Conservation (phyloP, 2,329 filamentous ascomycete species). For the Verticillium nubilum region DNA sequence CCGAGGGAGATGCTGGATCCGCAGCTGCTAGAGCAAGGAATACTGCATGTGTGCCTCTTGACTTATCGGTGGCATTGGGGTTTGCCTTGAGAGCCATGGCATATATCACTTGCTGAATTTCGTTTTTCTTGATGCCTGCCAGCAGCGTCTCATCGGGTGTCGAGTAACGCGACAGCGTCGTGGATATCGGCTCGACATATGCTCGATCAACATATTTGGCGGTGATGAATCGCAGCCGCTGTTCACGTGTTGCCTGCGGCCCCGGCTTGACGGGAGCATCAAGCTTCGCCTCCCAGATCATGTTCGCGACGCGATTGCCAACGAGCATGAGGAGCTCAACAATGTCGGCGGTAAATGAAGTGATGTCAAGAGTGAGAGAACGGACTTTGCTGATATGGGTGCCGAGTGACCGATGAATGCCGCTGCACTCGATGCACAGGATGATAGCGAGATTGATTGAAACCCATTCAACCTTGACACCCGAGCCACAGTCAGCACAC, state of each 20-base stretch:
- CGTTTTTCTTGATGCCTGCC: conserved; percentile 91
- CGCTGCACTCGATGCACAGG: conserved; percentile 95
- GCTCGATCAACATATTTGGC: conserved; percentile 84
- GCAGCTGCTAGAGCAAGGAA: conserved; percentile 90
- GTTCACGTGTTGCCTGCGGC: conserved; percentile 76
- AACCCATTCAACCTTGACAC: conserved; percentile 95
- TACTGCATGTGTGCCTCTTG: conserved; percentile 80
- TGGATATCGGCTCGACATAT: conserved; percentile 73
- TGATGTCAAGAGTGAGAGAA: conserved; percentile 90
- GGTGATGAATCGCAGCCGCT: conserved; percentile 91
- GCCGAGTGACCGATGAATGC: conserved; percentile 90
- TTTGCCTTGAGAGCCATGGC: conserved; percentile 82
- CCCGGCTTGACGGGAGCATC: conserved; percentile 69
- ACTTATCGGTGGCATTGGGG: conserved; percentile 80
- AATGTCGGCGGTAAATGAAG: conserved; percentile 94
- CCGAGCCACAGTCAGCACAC: conserved; percentile 92
- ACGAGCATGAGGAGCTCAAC: conserved; percentile 88
- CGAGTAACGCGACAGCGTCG: conserved; percentile 68
- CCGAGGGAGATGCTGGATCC: conserved; percentile 75
- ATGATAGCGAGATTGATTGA: conserved; percentile 97
- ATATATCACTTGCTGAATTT: conserved; percentile 89
- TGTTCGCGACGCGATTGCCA: conserved; percentile 92
- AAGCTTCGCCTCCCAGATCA: conserved; percentile 88
- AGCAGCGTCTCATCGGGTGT: conserved; percentile 84
- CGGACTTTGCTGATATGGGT: conserved; percentile 98